A percentile compares a stretch with the other conserved stretches of the same genome.
Evolutionary conservation across 2,329 filamentous ascomycete species (phyloP).

Genomic region (Emmonsiellopsis sp.): DNA sequence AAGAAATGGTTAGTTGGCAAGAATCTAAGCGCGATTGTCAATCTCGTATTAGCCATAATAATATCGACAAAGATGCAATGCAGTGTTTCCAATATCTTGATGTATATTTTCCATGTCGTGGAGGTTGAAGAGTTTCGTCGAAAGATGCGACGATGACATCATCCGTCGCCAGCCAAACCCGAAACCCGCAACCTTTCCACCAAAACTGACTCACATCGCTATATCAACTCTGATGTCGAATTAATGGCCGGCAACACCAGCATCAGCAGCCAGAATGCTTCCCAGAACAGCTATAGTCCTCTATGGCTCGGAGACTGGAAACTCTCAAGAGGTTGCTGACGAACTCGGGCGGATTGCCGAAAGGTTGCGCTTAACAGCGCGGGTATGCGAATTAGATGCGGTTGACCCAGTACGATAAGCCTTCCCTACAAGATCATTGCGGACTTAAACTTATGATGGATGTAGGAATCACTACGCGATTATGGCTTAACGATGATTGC

Average conservation of each 20-base stretch:
- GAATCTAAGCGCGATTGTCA: no score
- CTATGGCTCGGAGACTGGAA: constrained; percentile 93
- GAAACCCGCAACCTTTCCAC: not conserved
- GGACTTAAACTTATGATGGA: not conserved
- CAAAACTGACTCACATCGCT: not conserved
- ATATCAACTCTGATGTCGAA: not conserved
- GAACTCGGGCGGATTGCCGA: constrained; percentile 68
- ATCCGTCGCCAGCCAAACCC: not conserved
- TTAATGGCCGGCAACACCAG: constrained; percentile 4
- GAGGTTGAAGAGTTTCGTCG: no score
- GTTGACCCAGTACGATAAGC: constrained; percentile 59
- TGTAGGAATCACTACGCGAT: constrained; percentile 25
- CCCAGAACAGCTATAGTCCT: constrained; percentile 55
- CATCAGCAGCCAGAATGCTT: not conserved
- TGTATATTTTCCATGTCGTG: no score
- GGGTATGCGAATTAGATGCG: constrained; percentile 67
- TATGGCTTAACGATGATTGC: constrained; percentile 54
- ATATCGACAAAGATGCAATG: no score
- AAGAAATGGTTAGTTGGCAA: no score
- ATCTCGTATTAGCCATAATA: no score
- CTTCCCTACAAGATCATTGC: not conserved
- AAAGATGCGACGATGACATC: not conserved
- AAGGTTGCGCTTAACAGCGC: constrained; percentile 67
- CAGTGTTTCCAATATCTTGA: not conserved
- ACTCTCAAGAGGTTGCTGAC: constrained; percentile 81